Evolutionary conservation across 176 grass and related monocot genomes (phyloP), one percentile per base, ranked within the genome.

Genomic region (Ananas comosus): DNA sequence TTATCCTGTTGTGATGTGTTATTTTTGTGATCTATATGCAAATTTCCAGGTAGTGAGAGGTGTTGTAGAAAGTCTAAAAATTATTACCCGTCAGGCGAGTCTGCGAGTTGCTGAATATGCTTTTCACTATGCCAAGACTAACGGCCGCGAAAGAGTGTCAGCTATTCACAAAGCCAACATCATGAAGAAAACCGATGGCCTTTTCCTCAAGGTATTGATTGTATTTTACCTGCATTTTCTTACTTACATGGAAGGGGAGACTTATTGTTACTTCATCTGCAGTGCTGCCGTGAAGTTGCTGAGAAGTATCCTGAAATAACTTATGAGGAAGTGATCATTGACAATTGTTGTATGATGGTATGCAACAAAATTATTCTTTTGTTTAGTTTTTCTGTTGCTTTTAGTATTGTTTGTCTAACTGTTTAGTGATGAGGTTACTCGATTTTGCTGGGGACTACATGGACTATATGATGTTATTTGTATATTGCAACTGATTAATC

Each of bases 91-190:
- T 29, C 89, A 92, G 73, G 94, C 89, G 50, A 99, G 94, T 83
- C 79, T 99, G 74, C 90, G 94, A 80, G 94, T 99, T 58, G 89
- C 89, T 70, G 87, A 93, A 74, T 99, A 99, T 90, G 94, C 94
- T 73, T 99, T 99, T 76, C 94, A 93, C 65, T 93, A 99, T 74
- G 94, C 94, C 18, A 87, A 90, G 76, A 63, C 80, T 51, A 99
- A 99, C 52, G 82, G 89, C 12, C 87, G 94, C 14, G 73, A 97
- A 51, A 90, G 94, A 66, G 89, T 99, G 5, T 92, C 94, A 70
- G 89, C 89, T 1, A 99, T 97, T 71, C 94, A 97, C 78, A 97
- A 97, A 78, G 94, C 94, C 53, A 97, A 99, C 75, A 99, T 99
- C 64, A 93, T 99, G 94, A 86, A 84, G 81, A 99, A 99, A 78